phyloP scores from a whole-genome alignment of 2,329 filamentous ascomycete species.

The Pseudogymnoascus sp. region DNA sequence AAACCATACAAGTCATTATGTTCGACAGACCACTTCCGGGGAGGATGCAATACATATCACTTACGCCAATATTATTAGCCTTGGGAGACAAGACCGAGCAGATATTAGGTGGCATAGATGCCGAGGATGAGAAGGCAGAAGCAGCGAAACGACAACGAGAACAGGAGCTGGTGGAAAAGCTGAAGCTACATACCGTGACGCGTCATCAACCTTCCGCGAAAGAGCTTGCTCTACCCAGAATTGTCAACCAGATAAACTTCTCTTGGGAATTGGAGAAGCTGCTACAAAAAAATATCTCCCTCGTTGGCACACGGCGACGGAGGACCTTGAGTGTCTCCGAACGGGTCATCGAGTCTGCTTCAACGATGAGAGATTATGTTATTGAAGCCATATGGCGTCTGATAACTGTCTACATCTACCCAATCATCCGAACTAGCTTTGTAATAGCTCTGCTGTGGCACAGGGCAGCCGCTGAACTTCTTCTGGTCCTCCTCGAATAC shows the following conservation, averaged over 20 bases:
- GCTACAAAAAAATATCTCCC: conserved; percentile 80
- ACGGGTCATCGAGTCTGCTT: conserved; percentile 86
- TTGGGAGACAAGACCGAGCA: conserved; percentile 60
- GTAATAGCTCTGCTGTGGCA: conserved; percentile 73
- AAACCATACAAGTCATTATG: conserved; percentile 77
- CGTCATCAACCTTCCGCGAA: conserved; percentile 70
- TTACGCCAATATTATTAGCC: conserved; percentile 80
- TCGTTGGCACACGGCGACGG: conserved; percentile 73
- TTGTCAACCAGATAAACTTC: conserved; percentile 94
- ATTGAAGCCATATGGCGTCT: conserved; percentile 61
- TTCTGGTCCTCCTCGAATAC: conserved; percentile 79
- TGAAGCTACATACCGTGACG: conserved; percentile 79
- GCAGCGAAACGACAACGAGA: conserved; percentile 49
- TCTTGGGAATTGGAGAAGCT: conserved; percentile 80
- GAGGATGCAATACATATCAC: conserved; percentile 93
- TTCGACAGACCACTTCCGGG: conserved; percentile 80
- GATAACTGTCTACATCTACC: conserved; percentile 68
- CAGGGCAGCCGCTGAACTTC: conserved; percentile 69
- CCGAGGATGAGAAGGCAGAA: conserved; percentile 62
- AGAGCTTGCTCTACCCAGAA: conserved; percentile 69
- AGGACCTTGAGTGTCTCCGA: conserved; percentile 88
- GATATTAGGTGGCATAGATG: conserved; percentile 51
- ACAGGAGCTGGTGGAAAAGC: conserved; percentile 68
- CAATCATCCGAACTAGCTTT: conserved; percentile 63
- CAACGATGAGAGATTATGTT: conserved; percentile 71